phyloP scores from a whole-genome alignment of 345 rosid species.

The Ceriops tagal region DNA sequence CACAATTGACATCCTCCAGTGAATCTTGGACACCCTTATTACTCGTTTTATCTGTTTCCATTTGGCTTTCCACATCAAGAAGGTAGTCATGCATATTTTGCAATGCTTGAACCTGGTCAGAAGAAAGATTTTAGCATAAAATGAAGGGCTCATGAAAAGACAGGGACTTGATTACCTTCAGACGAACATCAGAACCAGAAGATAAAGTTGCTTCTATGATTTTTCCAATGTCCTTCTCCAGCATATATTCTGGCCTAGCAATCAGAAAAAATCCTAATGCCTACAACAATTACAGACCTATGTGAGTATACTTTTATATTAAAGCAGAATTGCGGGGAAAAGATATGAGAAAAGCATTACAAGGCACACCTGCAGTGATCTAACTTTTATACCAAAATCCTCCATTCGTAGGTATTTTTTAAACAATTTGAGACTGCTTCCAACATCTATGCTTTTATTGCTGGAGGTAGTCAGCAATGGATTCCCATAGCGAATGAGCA shows the following conservation, averaged over 20 bases:
- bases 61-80: conserved; percentile 91
- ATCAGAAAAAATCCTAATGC: conserved; percentile 93
- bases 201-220: conserved; percentile 76
- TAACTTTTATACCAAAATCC: conserved; percentile 74
- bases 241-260: conserved; percentile 94
- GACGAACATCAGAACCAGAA: conserved; percentile 62
- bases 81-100: conserved; percentile 95
- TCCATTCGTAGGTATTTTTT: conserved; percentile 73
- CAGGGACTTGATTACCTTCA: conserved; percentile 56
- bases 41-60: conserved; percentile 62
- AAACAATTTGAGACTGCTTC: conserved; percentile 59
- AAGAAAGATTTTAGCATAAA: conserved; percentile 28
- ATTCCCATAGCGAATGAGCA: conserved; percentile 92
- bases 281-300: conserved; percentile 40
- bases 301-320: conserved; percentile 11
- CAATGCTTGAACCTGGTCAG: conserved; percentile 79
- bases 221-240: conserved; percentile 85
- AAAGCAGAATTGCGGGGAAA: conserved; percentile 10
- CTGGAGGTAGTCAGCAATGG: conserved; percentile 52
- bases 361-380: conserved; percentile 84
- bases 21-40: conserved; percentile 35
- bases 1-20: conserved; percentile 53
- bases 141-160: conserved; percentile 4
- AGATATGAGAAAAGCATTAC: neutral
- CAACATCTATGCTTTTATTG: conserved; percentile 51